A percentile compares a stretch with the other conserved stretches of the same genome.
These are phyloP conservation scores for Termitomyces sp. DNA, from an alignment of 768 basidiomycete species.

Conservation along the genomic window DNA sequence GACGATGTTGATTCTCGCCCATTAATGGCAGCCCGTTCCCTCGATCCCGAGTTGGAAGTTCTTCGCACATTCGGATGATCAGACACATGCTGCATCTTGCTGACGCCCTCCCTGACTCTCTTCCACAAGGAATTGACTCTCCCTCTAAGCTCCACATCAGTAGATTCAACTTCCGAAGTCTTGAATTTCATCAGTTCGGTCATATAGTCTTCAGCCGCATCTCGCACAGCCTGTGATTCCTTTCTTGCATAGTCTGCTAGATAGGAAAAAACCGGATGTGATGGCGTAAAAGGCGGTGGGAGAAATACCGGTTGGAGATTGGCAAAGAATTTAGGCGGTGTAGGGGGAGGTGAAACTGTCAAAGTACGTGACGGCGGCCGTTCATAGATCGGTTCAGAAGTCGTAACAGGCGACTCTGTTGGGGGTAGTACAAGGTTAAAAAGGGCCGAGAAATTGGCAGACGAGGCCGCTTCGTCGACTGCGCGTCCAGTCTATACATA, in stretches of 20 bases:
- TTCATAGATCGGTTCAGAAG: slow-evolving; percentile 20
- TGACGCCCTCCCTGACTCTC: slow-evolving; percentile 45
- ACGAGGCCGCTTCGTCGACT: slow-evolving; percentile 32
- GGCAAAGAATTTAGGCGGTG: slow-evolving; percentile 40
- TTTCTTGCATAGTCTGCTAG: slow-evolving; percentile 53
- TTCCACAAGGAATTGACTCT: slow-evolving; percentile 65
- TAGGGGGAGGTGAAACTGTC: slow-evolving; percentile 20
- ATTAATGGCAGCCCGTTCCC: slow-evolving; percentile 17
- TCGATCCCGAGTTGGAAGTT: slow-evolving; percentile 10
- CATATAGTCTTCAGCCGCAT: slow-evolving; percentile 55
- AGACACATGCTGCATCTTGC: slow-evolving; percentile 36
- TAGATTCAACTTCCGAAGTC: slow-evolving; percentile 49
- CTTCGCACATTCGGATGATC: slow-evolving; percentile 12
- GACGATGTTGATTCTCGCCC: slow-evolving; percentile 14
- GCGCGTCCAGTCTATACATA: slow-evolving; percentile 32
- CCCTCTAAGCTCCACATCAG: slow-evolving; percentile 47
- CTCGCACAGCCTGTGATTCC: slow-evolving; percentile 50
- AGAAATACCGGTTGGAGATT: slow-evolving; percentile 59
- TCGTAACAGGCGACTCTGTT: slow-evolving; percentile 19
- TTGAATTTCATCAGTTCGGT: slow-evolving; percentile 47
- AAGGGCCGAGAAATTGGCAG: slow-evolving; percentile 35
- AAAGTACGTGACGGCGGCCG: slow-evolving; percentile 21
- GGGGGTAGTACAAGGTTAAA: slow-evolving; percentile 45
- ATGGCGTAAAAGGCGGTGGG: slow-evolving; percentile 72
- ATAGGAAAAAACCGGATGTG: slow-evolving; percentile 66